These are phyloP conservation scores for Corymbia maculata DNA, from an alignment of 345 rosid species.

Conservation along the genomic window DNA sequence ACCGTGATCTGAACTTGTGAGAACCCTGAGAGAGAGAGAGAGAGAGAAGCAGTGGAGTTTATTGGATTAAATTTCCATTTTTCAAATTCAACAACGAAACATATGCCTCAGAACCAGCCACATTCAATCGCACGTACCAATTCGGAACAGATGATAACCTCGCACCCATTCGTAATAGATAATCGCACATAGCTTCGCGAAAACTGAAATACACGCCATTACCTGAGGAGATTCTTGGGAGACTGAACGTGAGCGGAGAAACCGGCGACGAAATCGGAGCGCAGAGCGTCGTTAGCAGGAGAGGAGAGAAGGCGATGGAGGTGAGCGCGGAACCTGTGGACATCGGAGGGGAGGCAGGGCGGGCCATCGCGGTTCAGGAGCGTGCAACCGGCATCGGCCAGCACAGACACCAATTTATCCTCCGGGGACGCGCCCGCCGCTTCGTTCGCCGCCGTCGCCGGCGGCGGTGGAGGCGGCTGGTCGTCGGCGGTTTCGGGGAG, in stretches of 20 bases:
- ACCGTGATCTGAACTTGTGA: conserved; percentile 24
- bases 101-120: not conserved
- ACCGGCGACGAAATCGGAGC: conserved; percentile 42
- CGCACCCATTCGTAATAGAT: not conserved
- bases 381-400: conserved; percentile 77
- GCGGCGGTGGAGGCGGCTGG: conserved; percentile 7
- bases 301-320: conserved; percentile 41
- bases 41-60: not conserved
- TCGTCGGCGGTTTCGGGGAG: conserved; percentile 17
- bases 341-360: conserved; percentile 63
- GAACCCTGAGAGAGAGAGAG: conserved; percentile 24
- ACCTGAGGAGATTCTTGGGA: conserved; percentile 51
- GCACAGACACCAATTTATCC: conserved; percentile 45
- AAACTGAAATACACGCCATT: not conserved
- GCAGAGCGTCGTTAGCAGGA: conserved; percentile 21
- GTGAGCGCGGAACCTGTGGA: conserved; percentile 45
- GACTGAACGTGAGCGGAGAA: conserved; percentile 43
- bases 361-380: conserved; percentile 46
- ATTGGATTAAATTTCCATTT: not conserved
- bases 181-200: not conserved
- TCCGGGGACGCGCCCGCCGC: not conserved
- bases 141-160: not conserved
- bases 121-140: not conserved
- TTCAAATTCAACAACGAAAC: not conserved
- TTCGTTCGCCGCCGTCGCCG: not conserved